These are phyloP conservation scores for Catharanthus roseus DNA, from an alignment of 257 asterid species.

Conservation along the genomic window DNA sequence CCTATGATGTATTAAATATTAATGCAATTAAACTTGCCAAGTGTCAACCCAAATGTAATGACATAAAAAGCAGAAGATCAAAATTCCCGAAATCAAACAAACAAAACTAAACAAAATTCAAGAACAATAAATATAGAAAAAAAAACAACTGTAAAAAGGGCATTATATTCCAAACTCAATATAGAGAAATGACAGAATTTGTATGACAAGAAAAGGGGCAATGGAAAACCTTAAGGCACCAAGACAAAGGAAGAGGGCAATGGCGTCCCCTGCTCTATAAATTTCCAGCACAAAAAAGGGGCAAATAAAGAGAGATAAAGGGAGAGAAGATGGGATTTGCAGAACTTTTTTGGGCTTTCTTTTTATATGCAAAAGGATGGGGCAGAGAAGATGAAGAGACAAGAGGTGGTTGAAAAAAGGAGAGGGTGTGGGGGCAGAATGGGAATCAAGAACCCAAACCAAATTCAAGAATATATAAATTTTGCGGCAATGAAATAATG, in stretches of 20 bases:
- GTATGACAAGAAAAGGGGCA: neutral
- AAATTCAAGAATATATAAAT: neutral
- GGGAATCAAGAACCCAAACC: conserved; percentile 19
- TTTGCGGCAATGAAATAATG: conserved; percentile 12
- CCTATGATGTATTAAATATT: neutral
- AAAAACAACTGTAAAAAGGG: neutral
- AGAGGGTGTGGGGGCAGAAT: conserved; percentile 30
- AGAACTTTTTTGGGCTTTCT: conserved; percentile 10
- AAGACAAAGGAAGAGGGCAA: neutral
- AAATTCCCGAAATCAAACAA: neutral
- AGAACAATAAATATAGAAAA: neutral
- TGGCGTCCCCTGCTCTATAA: neutral
- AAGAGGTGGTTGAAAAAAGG: conserved; percentile 37
- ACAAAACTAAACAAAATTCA: neutral
- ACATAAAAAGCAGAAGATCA: neutral
- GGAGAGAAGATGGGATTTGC: too few relatives aligned
- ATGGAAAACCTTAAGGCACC: conserved; percentile 2
- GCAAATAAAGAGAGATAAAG: neutral
- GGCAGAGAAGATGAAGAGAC: conserved; percentile 28
- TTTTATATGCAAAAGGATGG: conserved; percentile 23
- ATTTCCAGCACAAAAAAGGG: neutral
- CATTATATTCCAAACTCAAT: neutral
- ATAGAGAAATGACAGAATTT: conserved; percentile 1
- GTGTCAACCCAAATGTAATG: too few relatives aligned
- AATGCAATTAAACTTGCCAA: neutral